A percentile compares a stretch with the other conserved stretches of the same genome.
phyloP scores from a whole-genome alignment of 345 rosid species.

The Arabidopsis thaliana region DNA sequence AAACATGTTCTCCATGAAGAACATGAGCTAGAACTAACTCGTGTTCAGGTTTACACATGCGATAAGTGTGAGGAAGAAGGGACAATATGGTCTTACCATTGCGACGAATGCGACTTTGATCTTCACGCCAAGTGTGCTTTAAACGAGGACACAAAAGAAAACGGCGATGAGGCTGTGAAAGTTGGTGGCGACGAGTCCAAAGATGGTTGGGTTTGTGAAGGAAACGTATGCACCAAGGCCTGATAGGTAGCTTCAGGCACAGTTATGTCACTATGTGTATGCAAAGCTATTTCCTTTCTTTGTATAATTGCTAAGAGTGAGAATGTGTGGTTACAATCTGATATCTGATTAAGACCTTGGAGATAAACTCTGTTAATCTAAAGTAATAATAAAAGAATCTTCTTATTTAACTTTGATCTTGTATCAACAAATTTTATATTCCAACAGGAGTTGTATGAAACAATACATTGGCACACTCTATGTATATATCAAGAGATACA shows the following conservation, averaged over 20 bases:
- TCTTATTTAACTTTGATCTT: conserved; percentile 8
- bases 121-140: conserved; percentile 69
- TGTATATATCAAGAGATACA: not conserved
- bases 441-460: conserved; percentile 22
- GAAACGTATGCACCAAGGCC: conserved; percentile 58
- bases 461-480: conserved; percentile 23
- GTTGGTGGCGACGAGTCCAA: conserved; percentile 36
- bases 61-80: conserved; percentile 55
- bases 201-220: conserved; percentile 68
- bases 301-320: conserved; percentile 4
- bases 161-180: conserved; percentile 15
- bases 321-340: conserved; percentile 21
- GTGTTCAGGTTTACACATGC: conserved; percentile 43
- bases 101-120: conserved; percentile 69
- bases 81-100: conserved; percentile 57
- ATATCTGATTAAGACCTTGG: conserved; percentile 10
- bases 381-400: not conserved
- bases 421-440: conserved; percentile 15
- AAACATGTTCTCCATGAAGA: conserved; percentile 64
- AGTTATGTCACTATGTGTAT: conserved; percentile 12
- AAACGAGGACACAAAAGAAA: conserved; percentile 24
- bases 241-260: conserved; percentile 30
- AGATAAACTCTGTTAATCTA: conserved; percentile 10
- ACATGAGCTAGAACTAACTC: conserved; percentile 65
- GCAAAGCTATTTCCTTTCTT: conserved; percentile 6